These are phyloP conservation scores for Citrus unshiu DNA, from an alignment of 345 rosid genomes.

Conservation along the genomic window DNA sequence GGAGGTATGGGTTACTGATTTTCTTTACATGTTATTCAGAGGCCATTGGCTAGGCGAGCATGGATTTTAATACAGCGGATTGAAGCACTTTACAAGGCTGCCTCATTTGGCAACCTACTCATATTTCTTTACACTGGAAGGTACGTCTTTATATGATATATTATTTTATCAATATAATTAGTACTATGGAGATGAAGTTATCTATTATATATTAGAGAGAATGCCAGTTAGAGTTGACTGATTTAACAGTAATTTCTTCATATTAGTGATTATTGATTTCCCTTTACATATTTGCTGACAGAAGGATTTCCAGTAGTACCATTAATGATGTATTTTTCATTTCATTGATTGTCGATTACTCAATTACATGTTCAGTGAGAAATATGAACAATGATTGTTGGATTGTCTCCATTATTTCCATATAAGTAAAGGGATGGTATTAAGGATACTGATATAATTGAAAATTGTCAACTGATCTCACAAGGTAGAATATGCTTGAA, in stretches of 20 bases:
- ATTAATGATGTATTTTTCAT: neutral
- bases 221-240: neutral
- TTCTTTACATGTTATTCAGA: slow-evolving; percentile 35
- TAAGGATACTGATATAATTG: neutral
- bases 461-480: neutral
- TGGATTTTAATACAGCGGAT: slow-evolving; percentile 75
- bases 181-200: neutral
- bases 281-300: neutral
- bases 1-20: neutral
- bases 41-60: slow-evolving; percentile 77
- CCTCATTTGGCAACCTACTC: slow-evolving; percentile 82
- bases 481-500: neutral
- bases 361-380: neutral
- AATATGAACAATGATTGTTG: neutral
- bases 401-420: neutral
- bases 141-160: slow-evolving; percentile 28
- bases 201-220: neutral
- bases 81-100: slow-evolving; percentile 90
- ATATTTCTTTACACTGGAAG: slow-evolving; percentile 91
- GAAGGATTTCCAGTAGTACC: neutral
- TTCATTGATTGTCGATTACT: neutral
- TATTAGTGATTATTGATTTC: neutral
- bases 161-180: neutral
- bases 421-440: neutral
- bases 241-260: neutral